phyloP scores from a whole-genome alignment of 2,329 filamentous ascomycete genomes.

The Anisogramma anomala region DNA sequence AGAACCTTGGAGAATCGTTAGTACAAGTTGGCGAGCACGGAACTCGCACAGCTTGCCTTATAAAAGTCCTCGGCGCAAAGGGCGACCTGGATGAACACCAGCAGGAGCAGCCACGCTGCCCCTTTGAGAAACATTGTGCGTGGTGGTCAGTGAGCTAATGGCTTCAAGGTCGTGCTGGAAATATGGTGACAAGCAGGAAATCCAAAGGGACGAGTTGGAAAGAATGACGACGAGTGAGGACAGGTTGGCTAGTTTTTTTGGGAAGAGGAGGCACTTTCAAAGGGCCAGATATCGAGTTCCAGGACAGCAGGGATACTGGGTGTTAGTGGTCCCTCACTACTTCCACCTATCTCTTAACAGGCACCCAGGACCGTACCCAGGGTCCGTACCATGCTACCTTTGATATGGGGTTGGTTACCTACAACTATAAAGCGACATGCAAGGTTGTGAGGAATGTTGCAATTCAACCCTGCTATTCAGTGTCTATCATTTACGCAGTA shows the following conservation, averaged over 20 bases:
- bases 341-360: slow-evolving; percentile 4
- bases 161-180: not conserved
- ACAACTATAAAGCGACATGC: no score
- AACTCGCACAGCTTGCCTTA: slow-evolving; percentile 36
- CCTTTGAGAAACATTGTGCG: slow-evolving; percentile 40
- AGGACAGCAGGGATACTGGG: slow-evolving; percentile 2
- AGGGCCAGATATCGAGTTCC: not conserved
- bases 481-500: no score
- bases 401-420: no score
- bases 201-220: not conserved
- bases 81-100: slow-evolving; percentile 42
- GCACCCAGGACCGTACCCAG: no score
- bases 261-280: not conserved
- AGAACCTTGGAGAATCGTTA: slow-evolving; percentile 47
- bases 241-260: not conserved
- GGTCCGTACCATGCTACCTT: no score
- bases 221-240: not conserved
- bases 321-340: not conserved
- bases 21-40: not conserved
- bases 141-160: slow-evolving; percentile 6
- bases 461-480: no score
- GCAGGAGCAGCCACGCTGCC: slow-evolving; percentile 38
- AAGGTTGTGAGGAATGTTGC: no score
- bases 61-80: slow-evolving; percentile 64
- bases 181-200: not conserved